Conservation (phyloP, 73 alveolate species). For the Blepharisma stoltei region DNA sequence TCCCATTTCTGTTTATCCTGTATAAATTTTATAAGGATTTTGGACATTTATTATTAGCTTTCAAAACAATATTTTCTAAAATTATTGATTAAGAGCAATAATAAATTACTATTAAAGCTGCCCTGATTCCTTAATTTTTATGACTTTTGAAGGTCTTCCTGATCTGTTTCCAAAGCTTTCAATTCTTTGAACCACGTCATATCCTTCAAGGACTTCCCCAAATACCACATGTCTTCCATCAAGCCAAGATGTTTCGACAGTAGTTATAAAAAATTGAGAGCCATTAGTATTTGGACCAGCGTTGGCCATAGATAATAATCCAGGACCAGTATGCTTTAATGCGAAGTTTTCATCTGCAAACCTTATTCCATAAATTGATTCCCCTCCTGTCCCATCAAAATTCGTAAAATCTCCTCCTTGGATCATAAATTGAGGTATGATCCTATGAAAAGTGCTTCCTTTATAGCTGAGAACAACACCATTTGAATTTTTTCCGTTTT, state of each 20-base stretch:
- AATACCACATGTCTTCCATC: slow-evolving; percentile 94
- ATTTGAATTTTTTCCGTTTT: slow-evolving; percentile 49
- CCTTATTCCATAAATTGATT: slow-evolving; percentile 86
- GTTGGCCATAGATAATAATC: slow-evolving; percentile 93
- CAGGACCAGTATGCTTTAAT: slow-evolving; percentile 69
- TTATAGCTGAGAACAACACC: slow-evolving; percentile 73
- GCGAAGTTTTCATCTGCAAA: slow-evolving; percentile 90
- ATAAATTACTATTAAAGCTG: neutral
- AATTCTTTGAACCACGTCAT: slow-evolving; percentile 73
- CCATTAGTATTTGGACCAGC: slow-evolving; percentile 96
- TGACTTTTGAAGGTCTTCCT: slow-evolving; percentile 34
- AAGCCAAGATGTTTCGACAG: slow-evolving; percentile 77
- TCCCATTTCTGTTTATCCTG: slow-evolving; percentile 21
- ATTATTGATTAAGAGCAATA: no score
- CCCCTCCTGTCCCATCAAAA: slow-evolving; percentile 96
- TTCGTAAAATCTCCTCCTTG: slow-evolving; percentile 96
- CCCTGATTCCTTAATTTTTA: slow-evolving; percentile 41
- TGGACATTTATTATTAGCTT: neutral
- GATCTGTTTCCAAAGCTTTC: slow-evolving; percentile 59
- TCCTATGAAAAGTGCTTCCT: slow-evolving; percentile 81
- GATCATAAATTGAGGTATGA: slow-evolving; percentile 82
- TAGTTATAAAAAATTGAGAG: slow-evolving; percentile 89
- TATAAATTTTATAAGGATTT: slow-evolving; percentile 19
- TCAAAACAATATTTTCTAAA: no score
- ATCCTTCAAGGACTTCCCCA: slow-evolving; percentile 84